These are phyloP conservation scores for Xeromyces bisporus DNA, from an alignment of 495 filamentous ascomycete genomes.

Conservation along the genomic window DNA sequence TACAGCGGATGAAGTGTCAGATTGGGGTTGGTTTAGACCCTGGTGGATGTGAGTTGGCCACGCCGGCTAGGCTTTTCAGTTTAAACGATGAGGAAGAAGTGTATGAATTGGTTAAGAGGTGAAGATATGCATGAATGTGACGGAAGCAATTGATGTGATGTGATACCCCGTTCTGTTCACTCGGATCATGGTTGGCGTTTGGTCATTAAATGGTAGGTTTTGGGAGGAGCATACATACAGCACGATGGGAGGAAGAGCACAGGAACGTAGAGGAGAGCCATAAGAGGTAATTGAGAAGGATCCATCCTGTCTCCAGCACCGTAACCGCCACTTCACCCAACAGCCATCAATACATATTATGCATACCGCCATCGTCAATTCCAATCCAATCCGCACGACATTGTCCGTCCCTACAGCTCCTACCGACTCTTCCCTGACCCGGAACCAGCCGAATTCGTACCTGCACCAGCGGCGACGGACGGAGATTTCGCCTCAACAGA, in stretches of 20 bases:
- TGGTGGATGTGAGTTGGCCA: constrained; percentile 26
- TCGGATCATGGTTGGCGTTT: too few relatives aligned
- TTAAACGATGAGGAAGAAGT: constrained; percentile 29
- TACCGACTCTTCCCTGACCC: background rate
- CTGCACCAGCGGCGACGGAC: constrained; percentile 7
- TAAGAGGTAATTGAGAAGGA: too few relatives aligned
- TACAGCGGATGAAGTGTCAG: constrained; percentile 27
- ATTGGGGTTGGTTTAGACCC: constrained; percentile 32
- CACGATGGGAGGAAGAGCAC: too few relatives aligned
- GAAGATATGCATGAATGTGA: too few relatives aligned
- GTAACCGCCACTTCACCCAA: too few relatives aligned
- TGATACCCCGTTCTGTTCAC: background rate
- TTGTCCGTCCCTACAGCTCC: background rate
- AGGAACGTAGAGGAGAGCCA: too few relatives aligned
- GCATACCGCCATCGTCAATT: too few relatives aligned
- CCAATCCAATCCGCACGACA: too few relatives aligned
- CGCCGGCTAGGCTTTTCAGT: constrained; percentile 15
- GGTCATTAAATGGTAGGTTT: too few relatives aligned
- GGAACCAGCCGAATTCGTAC: background rate
- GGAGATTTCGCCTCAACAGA: constrained; percentile 8
- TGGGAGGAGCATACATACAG: too few relatives aligned
- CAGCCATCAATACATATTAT: too few relatives aligned
- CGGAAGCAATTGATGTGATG: background rate
- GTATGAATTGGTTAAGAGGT: constrained; percentile 14
- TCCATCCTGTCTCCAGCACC: too few relatives aligned